These are phyloP conservation scores for Claviceps cyperi DNA, from an alignment of 2,329 filamentous ascomycete species.

Conservation along the genomic window DNA sequence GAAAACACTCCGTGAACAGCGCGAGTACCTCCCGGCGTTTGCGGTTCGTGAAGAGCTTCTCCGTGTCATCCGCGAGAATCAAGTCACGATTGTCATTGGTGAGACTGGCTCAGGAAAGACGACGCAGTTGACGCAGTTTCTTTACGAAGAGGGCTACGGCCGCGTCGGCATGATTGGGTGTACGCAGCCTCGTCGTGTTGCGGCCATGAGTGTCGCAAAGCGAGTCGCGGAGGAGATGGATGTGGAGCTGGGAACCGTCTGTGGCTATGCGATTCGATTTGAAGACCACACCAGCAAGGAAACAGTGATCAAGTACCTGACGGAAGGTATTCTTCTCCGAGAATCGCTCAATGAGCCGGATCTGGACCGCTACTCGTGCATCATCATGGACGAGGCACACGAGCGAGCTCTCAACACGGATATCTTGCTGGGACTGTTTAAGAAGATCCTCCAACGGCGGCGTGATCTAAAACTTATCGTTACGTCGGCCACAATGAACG, in stretches of 20 bases:
- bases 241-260: slow-evolving; percentile 69
- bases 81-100: slow-evolving; percentile 91
- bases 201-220: slow-evolving; percentile 97
- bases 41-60: slow-evolving; percentile 88
- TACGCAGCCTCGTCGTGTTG: slow-evolving; percentile 89
- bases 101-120: slow-evolving; percentile 98
- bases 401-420: slow-evolving; percentile 94
- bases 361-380: slow-evolving; percentile 88
- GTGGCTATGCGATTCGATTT: slow-evolving; percentile 95
- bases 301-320: slow-evolving; percentile 98
- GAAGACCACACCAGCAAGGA: slow-evolving; percentile 96
- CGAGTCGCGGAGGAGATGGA: slow-evolving; percentile 98
- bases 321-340: slow-evolving; percentile 83
- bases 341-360: slow-evolving; percentile 89
- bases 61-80: slow-evolving; percentile 86
- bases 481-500: slow-evolving; percentile 97
- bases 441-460: slow-evolving; percentile 82
- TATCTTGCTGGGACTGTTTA: slow-evolving; percentile 92
- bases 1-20: slow-evolving; percentile 79
- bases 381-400: slow-evolving; percentile 99
- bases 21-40: slow-evolving; percentile 88
- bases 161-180: slow-evolving; percentile 84
- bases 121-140: slow-evolving; percentile 89
- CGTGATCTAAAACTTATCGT: slow-evolving; percentile 93
- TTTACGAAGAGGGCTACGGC: slow-evolving; percentile 90